These are phyloP conservation scores for Saposhnikovia divaricata DNA, from an alignment of 129 eudicot genomes.

Conservation along the genomic window DNA sequence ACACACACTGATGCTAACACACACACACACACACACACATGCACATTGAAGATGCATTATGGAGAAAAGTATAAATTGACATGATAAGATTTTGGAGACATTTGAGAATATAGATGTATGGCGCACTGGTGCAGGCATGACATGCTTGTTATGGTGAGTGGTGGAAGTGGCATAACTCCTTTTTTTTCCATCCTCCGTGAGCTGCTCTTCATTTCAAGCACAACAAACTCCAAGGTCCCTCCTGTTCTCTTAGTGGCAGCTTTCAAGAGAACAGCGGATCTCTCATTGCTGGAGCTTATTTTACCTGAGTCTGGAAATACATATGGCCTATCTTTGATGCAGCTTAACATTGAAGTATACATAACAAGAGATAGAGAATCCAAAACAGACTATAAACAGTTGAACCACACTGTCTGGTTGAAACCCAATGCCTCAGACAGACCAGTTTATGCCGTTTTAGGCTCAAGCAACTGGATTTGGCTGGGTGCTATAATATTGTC, in stretches of 20 bases:
- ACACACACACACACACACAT: background rate
- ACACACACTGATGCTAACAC: background rate
- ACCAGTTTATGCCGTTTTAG: slow-evolving; percentile 37
- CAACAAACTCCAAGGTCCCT: slow-evolving; percentile 23
- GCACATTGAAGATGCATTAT: background rate
- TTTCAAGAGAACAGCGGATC: slow-evolving; percentile 46
- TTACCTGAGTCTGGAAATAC: slow-evolving; percentile 33
- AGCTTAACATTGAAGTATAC: slow-evolving; percentile 42
- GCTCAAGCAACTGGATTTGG: slow-evolving; percentile 41
- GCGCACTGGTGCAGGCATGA: slow-evolving; percentile 35
- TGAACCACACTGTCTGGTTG: slow-evolving; percentile 33
- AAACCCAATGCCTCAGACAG: slow-evolving; percentile 30
- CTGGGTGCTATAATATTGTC: slow-evolving; percentile 27
- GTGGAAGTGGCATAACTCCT: slow-evolving; percentile 78
- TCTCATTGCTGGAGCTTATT: slow-evolving; percentile 45
- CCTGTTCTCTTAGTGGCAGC: slow-evolving; percentile 28
- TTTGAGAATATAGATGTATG: background rate
- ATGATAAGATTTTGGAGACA: background rate
- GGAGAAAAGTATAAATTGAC: background rate
- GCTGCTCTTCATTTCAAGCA: slow-evolving; percentile 30
- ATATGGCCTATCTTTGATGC: slow-evolving; percentile 26
- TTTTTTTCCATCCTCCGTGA: slow-evolving; percentile 54
- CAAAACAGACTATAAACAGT: slow-evolving; percentile 24
- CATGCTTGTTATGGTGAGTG: slow-evolving; percentile 52
- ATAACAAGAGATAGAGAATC: slow-evolving; percentile 35